Base-by-base conservation (phyloP, 129 eudicot species). In the Lactuca saligna region DNA sequence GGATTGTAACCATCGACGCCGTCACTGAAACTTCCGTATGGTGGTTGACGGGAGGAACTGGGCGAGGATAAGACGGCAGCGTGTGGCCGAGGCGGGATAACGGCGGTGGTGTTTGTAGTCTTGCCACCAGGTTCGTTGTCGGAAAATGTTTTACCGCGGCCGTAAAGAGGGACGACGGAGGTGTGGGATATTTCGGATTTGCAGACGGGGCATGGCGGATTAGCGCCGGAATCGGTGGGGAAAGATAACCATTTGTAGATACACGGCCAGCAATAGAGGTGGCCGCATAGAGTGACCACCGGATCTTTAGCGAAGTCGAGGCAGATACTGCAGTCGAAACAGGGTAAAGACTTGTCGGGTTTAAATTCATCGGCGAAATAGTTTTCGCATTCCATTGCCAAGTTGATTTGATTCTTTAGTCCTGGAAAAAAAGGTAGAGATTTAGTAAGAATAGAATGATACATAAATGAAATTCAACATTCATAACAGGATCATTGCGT, bases 221-320 rank as follows among this genome's bases (percentile, higher is more conserved):
- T 77, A 46, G 85, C 83, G 15, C 78, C 86, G 42, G 96, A 71
- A 57, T 85, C 74, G 20, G 72, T 81, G 39, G 83, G 91, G 57
- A 64, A 69, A 46, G 80, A 78, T 54, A 92, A 72, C 98, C 98
- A 93, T 68, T 87, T 83, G 86, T 89, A 89, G 79, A 93, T 82
- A 81, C 98, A 93, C 2, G 98, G 92, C 98, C 98, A 93, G 67
- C 98, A 93, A 66, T 86, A 93, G 69, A 93, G 92, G 74, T 93
- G 98, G 41, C 98, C 98, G 42, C 98, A 93, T 4, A 93, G 88
- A 66, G 96, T 93, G 38, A 93, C 96, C 7, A 93, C 88, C 7
- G 98, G 98, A 51, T 93, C 98, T n/a, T 70, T 69, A 4, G 87
- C 98, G 60, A 75, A 83, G 71, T 89, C 92, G 9, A 93, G 69